Percentiles rank a stretch among this genome's conserved stretches.
phyloP scores from a whole-genome alignment of 805 yeast species.

The Priceomyces carsonii region DNA sequence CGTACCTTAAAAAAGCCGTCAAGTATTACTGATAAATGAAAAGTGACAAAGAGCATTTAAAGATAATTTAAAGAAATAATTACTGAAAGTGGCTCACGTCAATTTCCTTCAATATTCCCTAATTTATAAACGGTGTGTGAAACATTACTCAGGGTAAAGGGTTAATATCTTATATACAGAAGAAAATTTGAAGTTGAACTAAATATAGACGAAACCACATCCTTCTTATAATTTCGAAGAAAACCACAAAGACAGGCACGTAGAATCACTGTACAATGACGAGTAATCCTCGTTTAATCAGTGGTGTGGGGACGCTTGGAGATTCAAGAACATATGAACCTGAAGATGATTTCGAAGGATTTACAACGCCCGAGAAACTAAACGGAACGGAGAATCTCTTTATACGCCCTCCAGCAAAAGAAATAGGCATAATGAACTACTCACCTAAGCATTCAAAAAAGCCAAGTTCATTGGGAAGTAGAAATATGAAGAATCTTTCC shows the following conservation, averaged over 20 bases:
- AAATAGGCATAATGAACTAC: conserved; percentile 28
- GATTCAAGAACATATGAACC: not conserved
- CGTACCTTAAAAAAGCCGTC: conserved; percentile 1
- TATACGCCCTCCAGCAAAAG: conserved; percentile 3
- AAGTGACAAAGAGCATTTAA: no score
- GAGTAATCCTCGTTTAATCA: conserved; percentile 1
- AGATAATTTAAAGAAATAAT: no score
- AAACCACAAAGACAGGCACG: no score
- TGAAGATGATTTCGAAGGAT: conserved; percentile 3
- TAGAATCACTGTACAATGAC: no score
- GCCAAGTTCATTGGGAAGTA: conserved; percentile 23
- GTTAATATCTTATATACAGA: no score
- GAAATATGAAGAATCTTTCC: conserved; percentile 41
- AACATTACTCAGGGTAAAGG: no score
- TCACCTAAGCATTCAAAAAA: conserved; percentile 39
- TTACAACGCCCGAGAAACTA: conserved; percentile 4
- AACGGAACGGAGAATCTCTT: conserved; percentile 2
- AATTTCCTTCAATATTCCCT: no score
- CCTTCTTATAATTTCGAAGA: no score
- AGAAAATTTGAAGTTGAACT: no score
- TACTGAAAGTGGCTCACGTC: no score
- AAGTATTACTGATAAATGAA: not conserved
- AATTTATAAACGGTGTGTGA: no score
- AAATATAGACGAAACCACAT: no score
- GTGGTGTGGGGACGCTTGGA: not conserved